Evolutionary conservation across 805 yeast genomes (phyloP), one percentile per base, ranked within the genome.

Genomic region (Cyberlindnera suaveolens): DNA sequence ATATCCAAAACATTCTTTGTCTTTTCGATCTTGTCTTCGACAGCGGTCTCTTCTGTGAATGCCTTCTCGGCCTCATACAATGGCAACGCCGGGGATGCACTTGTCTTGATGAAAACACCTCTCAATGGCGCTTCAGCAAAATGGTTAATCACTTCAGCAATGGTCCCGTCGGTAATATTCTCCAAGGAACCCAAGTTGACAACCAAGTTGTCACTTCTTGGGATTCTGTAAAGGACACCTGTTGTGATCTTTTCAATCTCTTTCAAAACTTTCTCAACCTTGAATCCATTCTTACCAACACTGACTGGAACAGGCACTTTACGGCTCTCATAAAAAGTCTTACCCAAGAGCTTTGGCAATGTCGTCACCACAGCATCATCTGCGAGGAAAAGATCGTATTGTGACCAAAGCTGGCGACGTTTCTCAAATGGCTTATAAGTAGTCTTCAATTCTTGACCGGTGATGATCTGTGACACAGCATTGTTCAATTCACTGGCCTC

Each of bases 371-470:
- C 70, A 31, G 82, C 80, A 49, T 89, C 96, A 65, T 93, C 99
- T 41, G 87, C 82, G 35, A 93, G 60, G 63, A 93, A 86, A 47
- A 88, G 51, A 55, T 89, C 95, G 60, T 77, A 85, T 45, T 78
- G 80, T 14, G 71, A 62, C 35, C 74, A 64, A 47, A 93, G 77
- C 49, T 80, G 82, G 62, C 97, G 80, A 63, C 89, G 81, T 46
- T 89, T 82, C 64, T 93, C 97, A 56, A 69, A 93, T n/a, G 86
- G 78, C 67, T 88, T 88, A 72, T 80, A 91, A 47, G 82, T 84
- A 30, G 89, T 85, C 63, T 87, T 87, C 50, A 93, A 71, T 52
- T 88, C 84, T 37, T 78, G 71, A 43, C 82, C 82, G 6, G 93
- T 75, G 30, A 89, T 71, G 42, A 90, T 80, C 44, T 78, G 70